phyloP scores from a whole-genome alignment of 2,329 filamentous ascomycete genomes.

The Herpomyces periplanetae region DNA sequence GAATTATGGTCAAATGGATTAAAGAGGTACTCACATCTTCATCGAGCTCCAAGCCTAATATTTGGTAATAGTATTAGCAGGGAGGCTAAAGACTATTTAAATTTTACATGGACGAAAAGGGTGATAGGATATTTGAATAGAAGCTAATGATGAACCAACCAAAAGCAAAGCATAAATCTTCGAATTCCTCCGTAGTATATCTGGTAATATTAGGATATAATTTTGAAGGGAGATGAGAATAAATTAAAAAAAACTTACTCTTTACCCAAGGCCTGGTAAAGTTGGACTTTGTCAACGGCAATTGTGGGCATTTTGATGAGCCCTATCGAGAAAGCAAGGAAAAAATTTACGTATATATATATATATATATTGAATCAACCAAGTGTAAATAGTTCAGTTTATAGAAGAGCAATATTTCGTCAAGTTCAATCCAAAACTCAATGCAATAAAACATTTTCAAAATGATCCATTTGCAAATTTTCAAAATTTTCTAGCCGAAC shows the following conservation, averaged over 20 bases:
- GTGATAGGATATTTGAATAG: conserved; percentile 3
- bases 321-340: too few species aligned
- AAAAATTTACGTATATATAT: too few species aligned
- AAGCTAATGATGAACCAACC: conserved; percentile 11
- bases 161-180: conserved; percentile 92
- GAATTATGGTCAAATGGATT: too few species aligned
- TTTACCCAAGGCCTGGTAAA: conserved; percentile 65
- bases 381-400: too few species aligned
- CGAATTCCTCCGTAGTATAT: conserved; percentile 73
- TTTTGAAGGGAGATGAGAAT: conserved; percentile 5
- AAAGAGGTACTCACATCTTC: conserved; percentile 20
- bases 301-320: conserved; percentile 95
- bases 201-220: conserved; percentile 9
- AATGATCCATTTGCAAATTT: too few species aligned
- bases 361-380: too few species aligned
- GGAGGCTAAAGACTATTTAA: conserved; percentile 2
- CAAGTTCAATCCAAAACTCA: too few species aligned
- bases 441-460: too few species aligned
- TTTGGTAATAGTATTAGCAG: too few species aligned
- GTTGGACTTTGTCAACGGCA: conserved; percentile 68
- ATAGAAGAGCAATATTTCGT: too few species aligned
- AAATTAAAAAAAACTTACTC: conserved; percentile 17
- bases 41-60: conserved; percentile 44
- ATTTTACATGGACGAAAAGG: conserved; percentile 5
- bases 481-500: too few species aligned